Conservation (phyloP, 768 basidiomycete species). For the Podaxis sp. region DNA sequence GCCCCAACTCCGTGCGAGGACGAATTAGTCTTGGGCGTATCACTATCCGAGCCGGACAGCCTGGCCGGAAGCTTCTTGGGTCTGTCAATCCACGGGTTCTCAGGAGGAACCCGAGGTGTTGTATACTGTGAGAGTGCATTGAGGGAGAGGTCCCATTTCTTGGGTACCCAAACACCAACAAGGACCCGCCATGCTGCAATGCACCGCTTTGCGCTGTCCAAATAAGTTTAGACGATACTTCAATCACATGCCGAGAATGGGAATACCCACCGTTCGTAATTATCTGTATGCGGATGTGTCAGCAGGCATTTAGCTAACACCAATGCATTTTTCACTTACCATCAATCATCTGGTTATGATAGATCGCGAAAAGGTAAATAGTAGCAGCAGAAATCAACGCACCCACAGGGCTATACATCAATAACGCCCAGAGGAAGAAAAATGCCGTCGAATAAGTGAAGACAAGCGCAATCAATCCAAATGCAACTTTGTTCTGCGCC, state of each 20-base stretch:
- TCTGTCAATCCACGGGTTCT: constrained; percentile 70
- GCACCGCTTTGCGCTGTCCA: constrained; percentile 79
- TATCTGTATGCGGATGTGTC: constrained; percentile 41
- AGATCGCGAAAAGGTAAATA: constrained; percentile 78
- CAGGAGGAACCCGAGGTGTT: constrained; percentile 61
- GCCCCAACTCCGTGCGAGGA: constrained; percentile 18
- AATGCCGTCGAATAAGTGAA: constrained; percentile 83
- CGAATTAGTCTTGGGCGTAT: constrained; percentile 20
- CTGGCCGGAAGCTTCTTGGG: constrained; percentile 30
- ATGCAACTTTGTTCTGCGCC: constrained; percentile 95
- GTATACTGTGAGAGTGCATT: constrained; percentile 74
- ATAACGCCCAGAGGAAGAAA: constrained; percentile 80
- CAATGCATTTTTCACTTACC: constrained; percentile 46
- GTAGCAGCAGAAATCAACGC: constrained; percentile 66
- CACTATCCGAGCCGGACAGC: constrained; percentile 18
- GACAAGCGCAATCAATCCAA: constrained; percentile 75
- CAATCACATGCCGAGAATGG: constrained; percentile 24
- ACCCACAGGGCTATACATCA: constrained; percentile 75
- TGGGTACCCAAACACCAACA: constrained; percentile 91
- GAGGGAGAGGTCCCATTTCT: constrained; percentile 76
- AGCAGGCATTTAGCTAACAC: constrained; percentile 9
- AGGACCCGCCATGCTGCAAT: constrained; percentile 96
- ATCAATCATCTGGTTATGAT: constrained; percentile 86
- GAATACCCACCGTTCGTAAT: constrained; percentile 71
- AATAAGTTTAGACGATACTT: constrained; percentile 3